Percentiles rank a stretch among this genome's conserved stretches.
Conservation (phyloP, 441 rosid species). For the Euphorbia celastroides region DNA sequence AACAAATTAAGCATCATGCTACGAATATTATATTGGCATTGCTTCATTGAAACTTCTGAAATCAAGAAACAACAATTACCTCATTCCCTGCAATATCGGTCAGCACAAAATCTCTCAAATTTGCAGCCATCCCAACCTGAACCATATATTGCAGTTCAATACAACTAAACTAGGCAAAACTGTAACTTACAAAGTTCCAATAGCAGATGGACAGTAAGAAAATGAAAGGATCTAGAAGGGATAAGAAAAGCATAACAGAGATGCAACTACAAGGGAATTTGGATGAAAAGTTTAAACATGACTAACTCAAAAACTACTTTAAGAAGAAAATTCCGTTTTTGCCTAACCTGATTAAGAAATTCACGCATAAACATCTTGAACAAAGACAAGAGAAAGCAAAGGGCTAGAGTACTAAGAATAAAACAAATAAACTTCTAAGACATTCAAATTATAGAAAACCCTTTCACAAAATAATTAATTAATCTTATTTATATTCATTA, state of each 20-base stretch:
- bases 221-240: neutral
- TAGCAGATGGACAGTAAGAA: neutral
- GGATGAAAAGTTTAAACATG: no score
- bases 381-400: no score
- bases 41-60: neutral
- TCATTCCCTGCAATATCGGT: constrained; percentile 61
- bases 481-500: no score
- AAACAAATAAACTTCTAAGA: no score
- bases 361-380: no score
- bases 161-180: constrained; percentile 9
- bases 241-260: neutral
- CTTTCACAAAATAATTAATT: no score
- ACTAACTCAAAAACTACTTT: no score
- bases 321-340: no score
- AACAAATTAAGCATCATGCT: neutral
- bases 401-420: no score
- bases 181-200: neutral
- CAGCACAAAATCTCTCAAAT: constrained; percentile 69
- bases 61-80: constrained; percentile 33
- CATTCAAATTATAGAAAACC: no score
- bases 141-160: constrained; percentile 16
- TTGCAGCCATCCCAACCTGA: constrained; percentile 93
- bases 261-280: neutral
- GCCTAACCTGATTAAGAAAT: no score
- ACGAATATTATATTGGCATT: neutral